Base-by-base conservation (phyloP, 1,284 basidiomycete species). In the Mycosarcoma mackinlayi region DNA sequence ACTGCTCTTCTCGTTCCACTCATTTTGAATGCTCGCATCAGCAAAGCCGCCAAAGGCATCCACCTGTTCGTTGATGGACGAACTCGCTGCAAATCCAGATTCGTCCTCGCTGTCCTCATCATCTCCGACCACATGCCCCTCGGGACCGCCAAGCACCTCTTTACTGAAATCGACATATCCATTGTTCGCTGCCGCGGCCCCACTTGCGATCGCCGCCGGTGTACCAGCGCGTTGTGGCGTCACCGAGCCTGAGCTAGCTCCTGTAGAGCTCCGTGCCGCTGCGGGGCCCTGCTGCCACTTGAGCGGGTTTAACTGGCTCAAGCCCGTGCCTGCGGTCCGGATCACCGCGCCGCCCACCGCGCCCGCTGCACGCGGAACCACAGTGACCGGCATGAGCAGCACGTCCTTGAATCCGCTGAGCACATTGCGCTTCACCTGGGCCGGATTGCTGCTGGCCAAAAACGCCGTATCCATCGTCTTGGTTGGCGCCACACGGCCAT, bases 371-470 rank as follows among this genome's bases (percentile, higher is more conserved):
- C 92, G 88, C 0, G 95, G 95, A 1, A 98, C 94, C 73, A 98
- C 96, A 1, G 93, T 96, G 18, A 98, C 95, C 0, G 95, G 95
- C 0, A 97, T 86, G 0, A 98, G 85, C 0, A 98, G 88, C 0
- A 93, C 89, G 61, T 92, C 90, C 10, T 92, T 92, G 84, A 98
- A 98, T 0, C 92, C 92, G 0, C 92, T 90, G 1, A 98, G 86
- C 11, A 98, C 92, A 68, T 91, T 96, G 19, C 92, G 89, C 81
- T 98, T 98, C 57, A 95, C 89, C 65, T 90, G 89, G 0, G 93
- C 93, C 0, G 94, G 93, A 76, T 97, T 96, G 46, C 90, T 88
- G 0, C 93, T 91, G 5, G 87, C 86, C 4, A 96, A 86, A 83
- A 97, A 96, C 1, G 76, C 71, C 40, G 84, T 86, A 79, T 84